Evolutionary conservation across 1,284 basidiomycete species (phyloP).

Genomic region (Tilletia caries): DNA sequence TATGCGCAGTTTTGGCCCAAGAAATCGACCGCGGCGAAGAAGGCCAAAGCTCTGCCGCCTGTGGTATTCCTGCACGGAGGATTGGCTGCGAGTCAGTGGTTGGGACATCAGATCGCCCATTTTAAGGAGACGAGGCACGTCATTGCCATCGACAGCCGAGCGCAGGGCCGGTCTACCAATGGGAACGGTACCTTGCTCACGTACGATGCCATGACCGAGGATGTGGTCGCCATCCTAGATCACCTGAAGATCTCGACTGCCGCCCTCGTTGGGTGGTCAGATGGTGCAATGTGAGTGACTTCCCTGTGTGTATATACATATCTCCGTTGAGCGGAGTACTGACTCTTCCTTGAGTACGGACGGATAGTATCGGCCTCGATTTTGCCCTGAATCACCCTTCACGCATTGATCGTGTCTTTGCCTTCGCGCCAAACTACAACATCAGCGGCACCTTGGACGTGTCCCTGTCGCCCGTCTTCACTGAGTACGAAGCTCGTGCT

Average conservation of each 20-base stretch:
- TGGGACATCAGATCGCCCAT: constrained; percentile 11
- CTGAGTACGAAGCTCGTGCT: background rate
- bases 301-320: background rate
- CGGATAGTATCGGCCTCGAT: background rate
- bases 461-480: constrained; percentile 10
- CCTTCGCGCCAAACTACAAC: constrained; percentile 14
- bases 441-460: constrained; percentile 4
- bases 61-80: constrained; percentile 11
- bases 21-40: background rate
- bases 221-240: constrained; percentile 18
- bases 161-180: constrained; percentile 17
- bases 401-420: background rate
- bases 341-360: background rate
- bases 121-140: background rate
- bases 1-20: constrained; percentile 2
- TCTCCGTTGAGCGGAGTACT: background rate
- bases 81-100: background rate
- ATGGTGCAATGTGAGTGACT: constrained; percentile 14
- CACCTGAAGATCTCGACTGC: constrained; percentile 11
- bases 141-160: constrained; percentile 18
- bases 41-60: background rate
- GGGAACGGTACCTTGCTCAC: constrained; percentile 8
- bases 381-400: background rate
- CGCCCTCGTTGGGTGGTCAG: constrained; percentile 18
- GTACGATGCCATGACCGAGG: constrained; percentile 18